These are phyloP conservation scores for Coemansia interrupta DNA, from an alignment of 192 early-diverging fungal species.

Conservation along the genomic window DNA sequence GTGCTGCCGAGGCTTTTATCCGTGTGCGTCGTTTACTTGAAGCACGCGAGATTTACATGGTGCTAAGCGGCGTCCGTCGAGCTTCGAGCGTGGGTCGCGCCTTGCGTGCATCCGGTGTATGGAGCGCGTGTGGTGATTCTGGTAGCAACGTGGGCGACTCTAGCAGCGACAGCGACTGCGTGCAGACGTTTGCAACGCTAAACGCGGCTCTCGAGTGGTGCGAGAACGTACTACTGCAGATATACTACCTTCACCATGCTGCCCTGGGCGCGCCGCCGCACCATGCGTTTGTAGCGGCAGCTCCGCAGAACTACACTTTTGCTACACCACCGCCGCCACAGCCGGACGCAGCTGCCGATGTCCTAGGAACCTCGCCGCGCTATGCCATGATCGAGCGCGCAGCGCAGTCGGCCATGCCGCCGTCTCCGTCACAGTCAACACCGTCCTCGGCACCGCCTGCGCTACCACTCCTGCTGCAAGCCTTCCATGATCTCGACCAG, in stretches of 20 bases:
- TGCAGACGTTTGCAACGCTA: constrained; percentile 74
- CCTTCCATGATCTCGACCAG: constrained; percentile 62
- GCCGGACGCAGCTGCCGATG: constrained; percentile 21
- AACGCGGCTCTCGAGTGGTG: constrained; percentile 92
- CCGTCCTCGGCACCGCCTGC: constrained; percentile 32
- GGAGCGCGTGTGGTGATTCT: constrained; percentile 38
- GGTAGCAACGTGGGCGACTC: background rate
- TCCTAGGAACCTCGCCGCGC: constrained; percentile 38
- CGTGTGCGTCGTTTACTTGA: constrained; percentile 73
- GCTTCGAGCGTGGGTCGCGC: constrained; percentile 66
- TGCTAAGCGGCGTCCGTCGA: constrained; percentile 70
- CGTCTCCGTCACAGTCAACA: constrained; percentile 11
- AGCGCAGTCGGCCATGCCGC: constrained; percentile 38
- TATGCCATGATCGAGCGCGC: constrained; percentile 44
- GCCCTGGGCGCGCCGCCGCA: constrained; percentile 24
- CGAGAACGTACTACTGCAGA: constrained; percentile 82
- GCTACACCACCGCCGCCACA: constrained; percentile 30
- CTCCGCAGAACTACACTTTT: constrained; percentile 33
- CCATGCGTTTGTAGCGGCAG: constrained; percentile 3
- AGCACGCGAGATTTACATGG: constrained; percentile 71
- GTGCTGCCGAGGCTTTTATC: constrained; percentile 84
- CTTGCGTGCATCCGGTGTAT: constrained; percentile 63
- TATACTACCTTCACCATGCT: constrained; percentile 64
- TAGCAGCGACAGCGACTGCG: constrained; percentile 49
- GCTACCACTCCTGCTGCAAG: constrained; percentile 57